Evolutionary conservation across 2,329 filamentous ascomycete species (phyloP).

Genomic region (Fusarium citri): DNA sequence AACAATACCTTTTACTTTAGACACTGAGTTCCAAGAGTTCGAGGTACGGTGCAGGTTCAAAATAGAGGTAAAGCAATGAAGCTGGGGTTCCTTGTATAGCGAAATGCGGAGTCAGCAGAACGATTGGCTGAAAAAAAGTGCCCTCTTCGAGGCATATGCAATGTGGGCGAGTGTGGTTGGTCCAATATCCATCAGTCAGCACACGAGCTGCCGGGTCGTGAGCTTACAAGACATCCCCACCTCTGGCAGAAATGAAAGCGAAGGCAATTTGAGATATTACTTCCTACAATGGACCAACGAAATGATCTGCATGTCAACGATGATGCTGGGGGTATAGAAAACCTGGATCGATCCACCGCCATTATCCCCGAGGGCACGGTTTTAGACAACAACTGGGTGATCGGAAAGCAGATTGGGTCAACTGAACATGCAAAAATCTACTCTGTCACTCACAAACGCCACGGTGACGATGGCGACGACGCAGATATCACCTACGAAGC

Average conservation of each 20-base stretch:
- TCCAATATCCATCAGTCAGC: background rate
- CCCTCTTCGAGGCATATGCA: background rate
- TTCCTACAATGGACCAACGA: background rate
- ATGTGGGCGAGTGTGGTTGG: background rate
- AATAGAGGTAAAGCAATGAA: background rate
- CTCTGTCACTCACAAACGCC: background rate
- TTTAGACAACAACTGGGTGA: background rate
- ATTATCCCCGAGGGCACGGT: background rate
- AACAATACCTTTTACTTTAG: too few relatives aligned
- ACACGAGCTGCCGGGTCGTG: background rate
- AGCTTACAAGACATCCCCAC: background rate
- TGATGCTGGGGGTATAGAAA: accelerated
- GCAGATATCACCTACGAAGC: background rate
- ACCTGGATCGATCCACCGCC: accelerated
- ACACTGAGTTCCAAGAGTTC: too few relatives aligned
- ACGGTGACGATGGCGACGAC: background rate
- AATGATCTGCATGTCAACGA: accelerated
- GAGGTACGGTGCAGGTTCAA: too few relatives aligned
- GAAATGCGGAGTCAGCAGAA: background rate
- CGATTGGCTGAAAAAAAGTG: background rate
- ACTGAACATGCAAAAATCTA: background rate
- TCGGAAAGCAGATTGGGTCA: background rate
- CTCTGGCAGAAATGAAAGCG: background rate
- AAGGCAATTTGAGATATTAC: background rate
- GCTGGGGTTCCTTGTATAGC: background rate